Evolutionary conservation across 2,329 filamentous ascomycete genomes (phyloP), one percentile per base, ranked within the genome.

Genomic region (Fusarium sp.): DNA sequence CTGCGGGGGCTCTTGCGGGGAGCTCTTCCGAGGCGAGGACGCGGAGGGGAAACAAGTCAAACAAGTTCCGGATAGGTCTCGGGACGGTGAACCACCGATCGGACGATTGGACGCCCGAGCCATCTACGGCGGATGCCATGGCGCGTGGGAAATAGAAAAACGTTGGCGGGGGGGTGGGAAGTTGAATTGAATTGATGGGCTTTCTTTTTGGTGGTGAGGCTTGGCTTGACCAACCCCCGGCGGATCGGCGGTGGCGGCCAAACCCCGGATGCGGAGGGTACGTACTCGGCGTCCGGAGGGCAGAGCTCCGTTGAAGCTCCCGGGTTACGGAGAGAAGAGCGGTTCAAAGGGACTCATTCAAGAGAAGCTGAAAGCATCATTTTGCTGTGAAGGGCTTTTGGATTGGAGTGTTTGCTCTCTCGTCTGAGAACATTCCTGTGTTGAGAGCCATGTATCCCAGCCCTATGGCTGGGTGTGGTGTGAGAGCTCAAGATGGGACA

Each of bases 41-140:
- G 67, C 88, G 81, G 60, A 98, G 88, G 29, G 96, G 96, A 78
- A 98, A 96, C 69, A 83, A 86, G 82, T 96, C 92, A 85, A 98
- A 99, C 67, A 98, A 87, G 60, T 88, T 88, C 82, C 94, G 95
- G 75, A 98, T 87, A 20, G 94, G 93, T 12, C 88, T 83, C 9
- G 96, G 96, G 64, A 95, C 87, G 51, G 87, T 83, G 81, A 91
- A 87, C 84, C 83, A 86, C 70, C 80, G 75, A 61, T 58, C 71
- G 36, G 71, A 6, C 16, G 24, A 71, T 53, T 74, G 76, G 49
- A 55, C n/a, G 29, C 46, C 46, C 36, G 36, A n/a, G 27, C 17
- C 33, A 10, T 59, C 56, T 61, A 69, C n/a, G 44, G 70, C 27
- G 44, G 72, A 56, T 35, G 75, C 64, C 75, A 77, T 77, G 35